Conservation (phyloP, 768 basidiomycete genomes). For the Leccinum variicolor region DNA sequence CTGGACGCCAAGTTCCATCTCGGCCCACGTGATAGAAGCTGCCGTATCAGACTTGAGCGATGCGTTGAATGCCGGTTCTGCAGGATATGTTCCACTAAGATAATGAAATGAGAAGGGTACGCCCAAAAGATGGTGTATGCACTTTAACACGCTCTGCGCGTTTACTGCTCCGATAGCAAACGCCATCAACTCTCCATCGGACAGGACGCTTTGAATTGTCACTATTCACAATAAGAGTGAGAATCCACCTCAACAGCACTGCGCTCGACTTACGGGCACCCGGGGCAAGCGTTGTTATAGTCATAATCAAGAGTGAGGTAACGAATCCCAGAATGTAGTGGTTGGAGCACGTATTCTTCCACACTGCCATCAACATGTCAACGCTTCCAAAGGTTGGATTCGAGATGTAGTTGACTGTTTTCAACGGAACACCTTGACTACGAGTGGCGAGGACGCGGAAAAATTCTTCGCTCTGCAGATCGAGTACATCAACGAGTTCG, state of each 20-base stretch:
- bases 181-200: conserved; percentile 21
- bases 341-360: conserved; percentile 18
- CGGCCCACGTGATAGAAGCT: conserved; percentile 25
- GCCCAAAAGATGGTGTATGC: neutral
- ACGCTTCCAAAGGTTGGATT: conserved; percentile 19
- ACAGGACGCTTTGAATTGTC: conserved; percentile 19
- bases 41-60: conserved; percentile 10
- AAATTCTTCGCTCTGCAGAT: conserved; percentile 26
- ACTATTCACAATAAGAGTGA: conserved; percentile 6
- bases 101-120: neutral
- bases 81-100: conserved; percentile 3
- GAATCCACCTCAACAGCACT: neutral
- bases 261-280: conserved; percentile 20
- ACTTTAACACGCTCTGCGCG: conserved; percentile 27
- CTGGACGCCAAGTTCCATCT: conserved; percentile 22
- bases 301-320: conserved; percentile 19
- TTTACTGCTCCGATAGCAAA: conserved; percentile 22
- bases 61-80: neutral
- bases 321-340: conserved; percentile 19
- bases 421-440: conserved; percentile 20
- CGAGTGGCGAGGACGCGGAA: conserved; percentile 19
- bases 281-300: conserved; percentile 21
- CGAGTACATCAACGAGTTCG: neutral
- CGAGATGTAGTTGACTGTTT: conserved; percentile 21
- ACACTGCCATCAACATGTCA: conserved; percentile 12